A percentile compares a stretch with the other conserved stretches of the same genome.
These are phyloP conservation scores for Populus trichocarpa DNA, from an alignment of 441 rosid genomes.

Conservation along the genomic window DNA sequence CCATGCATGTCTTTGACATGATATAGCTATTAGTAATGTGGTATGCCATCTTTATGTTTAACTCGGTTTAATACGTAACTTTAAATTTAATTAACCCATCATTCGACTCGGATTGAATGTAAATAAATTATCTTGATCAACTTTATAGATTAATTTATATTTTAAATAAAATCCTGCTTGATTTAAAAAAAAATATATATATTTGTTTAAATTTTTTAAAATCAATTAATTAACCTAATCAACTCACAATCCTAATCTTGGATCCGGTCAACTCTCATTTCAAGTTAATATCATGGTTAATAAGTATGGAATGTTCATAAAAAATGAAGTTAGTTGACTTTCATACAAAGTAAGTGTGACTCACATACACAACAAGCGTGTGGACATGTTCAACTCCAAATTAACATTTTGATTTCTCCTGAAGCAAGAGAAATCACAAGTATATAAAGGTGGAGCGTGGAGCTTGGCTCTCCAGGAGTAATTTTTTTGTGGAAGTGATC, in stretches of 20 bases:
- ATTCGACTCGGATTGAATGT: no score
- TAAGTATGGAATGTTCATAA: no score
- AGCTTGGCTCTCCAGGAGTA: slow-evolving; percentile 15
- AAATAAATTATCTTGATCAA: no score
- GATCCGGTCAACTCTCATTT: no score
- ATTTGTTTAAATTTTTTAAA: no score
- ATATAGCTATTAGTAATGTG: background rate
- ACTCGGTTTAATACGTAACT: background rate
- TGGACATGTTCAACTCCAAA: background rate
- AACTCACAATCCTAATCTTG: no score
- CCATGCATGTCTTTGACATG: background rate
- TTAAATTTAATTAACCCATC: no score
- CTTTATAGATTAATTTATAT: no score
- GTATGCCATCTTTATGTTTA: background rate
- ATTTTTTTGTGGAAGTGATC: background rate
- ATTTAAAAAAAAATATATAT: no score
- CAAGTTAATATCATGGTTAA: no score
- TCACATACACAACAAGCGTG: slow-evolving; percentile 25
- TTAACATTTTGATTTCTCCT: slow-evolving; percentile 1
- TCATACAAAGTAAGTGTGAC: slow-evolving; percentile 1
- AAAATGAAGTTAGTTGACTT: no score
- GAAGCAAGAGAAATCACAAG: slow-evolving; percentile 18
- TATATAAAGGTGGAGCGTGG: slow-evolving; percentile 42
- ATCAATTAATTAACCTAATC: no score
- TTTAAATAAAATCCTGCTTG: fast-evolving